Percentiles rank a stretch among this genome's conserved stretches.
Conservation (phyloP, 1,284 basidiomycete species). For the Vanrija humicola region DNA sequence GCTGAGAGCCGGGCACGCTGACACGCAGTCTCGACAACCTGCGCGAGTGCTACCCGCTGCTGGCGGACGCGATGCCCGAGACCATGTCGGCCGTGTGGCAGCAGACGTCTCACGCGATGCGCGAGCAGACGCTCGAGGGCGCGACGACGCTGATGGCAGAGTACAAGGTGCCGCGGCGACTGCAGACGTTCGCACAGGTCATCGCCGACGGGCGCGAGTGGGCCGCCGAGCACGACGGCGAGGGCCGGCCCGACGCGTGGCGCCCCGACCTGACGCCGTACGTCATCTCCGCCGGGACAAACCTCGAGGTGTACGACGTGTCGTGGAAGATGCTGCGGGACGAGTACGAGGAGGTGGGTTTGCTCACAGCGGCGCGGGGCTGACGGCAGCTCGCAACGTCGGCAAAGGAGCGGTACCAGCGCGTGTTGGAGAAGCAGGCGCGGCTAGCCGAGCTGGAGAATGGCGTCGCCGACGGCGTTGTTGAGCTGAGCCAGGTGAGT, state of each 20-base stretch:
- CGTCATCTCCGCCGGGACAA: constrained; percentile 36
- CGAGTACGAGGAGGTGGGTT: constrained; percentile 41
- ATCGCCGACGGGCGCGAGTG: constrained; percentile 33
- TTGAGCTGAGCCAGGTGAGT: constrained; percentile 43
- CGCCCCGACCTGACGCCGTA: constrained; percentile 37
- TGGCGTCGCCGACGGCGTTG: constrained; percentile 36
- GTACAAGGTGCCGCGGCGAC: constrained; percentile 29
- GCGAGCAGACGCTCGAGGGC: constrained; percentile 29
- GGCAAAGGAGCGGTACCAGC: constrained; percentile 26
- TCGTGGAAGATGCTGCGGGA: constrained; percentile 32
- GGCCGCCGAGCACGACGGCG: constrained; percentile 9
- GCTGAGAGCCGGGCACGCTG: neutral
- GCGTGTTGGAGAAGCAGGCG: constrained; percentile 37
- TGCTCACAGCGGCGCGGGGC: neutral
- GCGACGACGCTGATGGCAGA: constrained; percentile 30
- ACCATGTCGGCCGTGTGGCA: constrained; percentile 30
- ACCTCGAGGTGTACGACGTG: constrained; percentile 43
- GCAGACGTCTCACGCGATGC: constrained; percentile 24
- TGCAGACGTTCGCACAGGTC: constrained; percentile 32
- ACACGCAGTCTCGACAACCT: constrained; percentile 31
- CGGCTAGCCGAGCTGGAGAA: constrained; percentile 35
- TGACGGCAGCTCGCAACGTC: constrained; percentile 30
- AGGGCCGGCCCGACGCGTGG: constrained; percentile 37
- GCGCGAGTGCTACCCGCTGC: constrained; percentile 33
- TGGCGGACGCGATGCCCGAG: constrained; percentile 26